A percentile compares a stretch with the other conserved stretches of the same genome.
These are phyloP conservation scores for Boletus reticuloceps DNA, from an alignment of 768 basidiomycete species.

Conservation along the genomic window DNA sequence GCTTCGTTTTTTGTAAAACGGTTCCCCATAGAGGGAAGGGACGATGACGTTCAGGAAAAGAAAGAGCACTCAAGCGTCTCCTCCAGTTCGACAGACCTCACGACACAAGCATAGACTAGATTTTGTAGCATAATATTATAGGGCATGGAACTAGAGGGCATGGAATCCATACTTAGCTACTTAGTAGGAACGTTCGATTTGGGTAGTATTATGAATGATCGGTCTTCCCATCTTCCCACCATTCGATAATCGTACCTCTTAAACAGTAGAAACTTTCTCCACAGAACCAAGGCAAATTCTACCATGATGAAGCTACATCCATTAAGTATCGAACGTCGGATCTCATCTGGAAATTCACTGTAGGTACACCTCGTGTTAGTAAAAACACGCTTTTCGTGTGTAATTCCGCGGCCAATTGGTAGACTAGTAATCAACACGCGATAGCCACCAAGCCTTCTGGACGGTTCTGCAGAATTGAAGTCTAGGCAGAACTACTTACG, in stretches of 20 bases:
- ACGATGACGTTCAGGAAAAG: conserved; percentile 21
- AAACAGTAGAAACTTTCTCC: background rate
- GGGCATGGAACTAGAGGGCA: conserved; percentile 15
- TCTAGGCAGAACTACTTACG: conserved; percentile 7
- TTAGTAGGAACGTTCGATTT: background rate
- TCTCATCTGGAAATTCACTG: conserved; percentile 7
- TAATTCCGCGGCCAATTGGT: conserved; percentile 24
- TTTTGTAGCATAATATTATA: conserved; percentile 12
- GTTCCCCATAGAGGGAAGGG: conserved; percentile 21
- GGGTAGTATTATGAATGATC: background rate
- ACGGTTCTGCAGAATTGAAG: conserved; percentile 9
- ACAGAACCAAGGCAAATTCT: background rate
- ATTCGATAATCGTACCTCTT: background rate
- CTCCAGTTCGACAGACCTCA: conserved; percentile 3
- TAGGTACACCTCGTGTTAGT: conserved; percentile 10
- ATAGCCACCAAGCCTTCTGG: conserved; percentile 14
- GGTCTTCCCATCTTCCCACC: background rate
- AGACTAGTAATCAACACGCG: conserved; percentile 14
- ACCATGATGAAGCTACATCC: background rate
- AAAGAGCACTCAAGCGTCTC: conserved; percentile 4
- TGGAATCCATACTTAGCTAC: background rate
- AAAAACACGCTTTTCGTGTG: conserved; percentile 11
- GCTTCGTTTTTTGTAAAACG: conserved; percentile 30
- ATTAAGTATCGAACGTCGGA: conserved; percentile 7
- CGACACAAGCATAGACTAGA: conserved; percentile 17